Evolutionary conservation across 2,329 filamentous ascomycete genomes (phyloP), one percentile per base, ranked within the genome.

Genomic region (Diaporthe eres): DNA sequence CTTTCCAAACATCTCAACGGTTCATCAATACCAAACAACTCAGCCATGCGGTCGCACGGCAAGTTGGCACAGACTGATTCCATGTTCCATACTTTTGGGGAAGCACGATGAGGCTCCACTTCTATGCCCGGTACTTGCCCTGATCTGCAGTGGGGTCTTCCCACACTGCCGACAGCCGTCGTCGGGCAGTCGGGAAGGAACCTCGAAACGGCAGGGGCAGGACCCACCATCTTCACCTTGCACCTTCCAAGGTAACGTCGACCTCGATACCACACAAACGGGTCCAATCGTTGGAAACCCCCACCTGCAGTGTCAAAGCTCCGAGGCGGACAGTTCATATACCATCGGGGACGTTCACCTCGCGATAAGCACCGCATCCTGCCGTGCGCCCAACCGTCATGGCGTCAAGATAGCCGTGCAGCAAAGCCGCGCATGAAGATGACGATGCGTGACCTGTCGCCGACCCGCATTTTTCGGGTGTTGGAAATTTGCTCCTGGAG

Each of bases 401-500:
- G 17, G 10, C 7, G n/a, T 10, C 42, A 6, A 63, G 19, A 53
- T 39, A 39, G 7, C 12, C n/a, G 34, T 53, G 34, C 31, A 55
- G 5, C 22, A 53, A 42, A 13, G 65, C 47, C 65, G 47, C 65
- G 47, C 63, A 68, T 68, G 65, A 68, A 39, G 47, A 68, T 68
- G 65, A 68, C 47, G 65, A 68, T 53, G 31, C 47, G 28, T 53
- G 47, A 68, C 65, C 47, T 53, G 47, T 68, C 22, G 19, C 15
- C 65, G 65, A 47, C 65, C 65, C 65, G 65, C 65, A 53, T n/a
- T 53, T 68, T 68, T 68, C 47, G 44, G 31, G 22, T 28, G 39
- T 47, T 53, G 22, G 31, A 53, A 68, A 68, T 68, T 68, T 68
- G 65, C 47, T 68, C 65, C 47, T 68, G 65, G 65, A 39, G 47